Percentiles rank a stretch among this genome's conserved stretches.
These are phyloP conservation scores for Xanthoparmelia taractica DNA, from an alignment of 495 filamentous ascomycete genomes.

Conservation along the genomic window DNA sequence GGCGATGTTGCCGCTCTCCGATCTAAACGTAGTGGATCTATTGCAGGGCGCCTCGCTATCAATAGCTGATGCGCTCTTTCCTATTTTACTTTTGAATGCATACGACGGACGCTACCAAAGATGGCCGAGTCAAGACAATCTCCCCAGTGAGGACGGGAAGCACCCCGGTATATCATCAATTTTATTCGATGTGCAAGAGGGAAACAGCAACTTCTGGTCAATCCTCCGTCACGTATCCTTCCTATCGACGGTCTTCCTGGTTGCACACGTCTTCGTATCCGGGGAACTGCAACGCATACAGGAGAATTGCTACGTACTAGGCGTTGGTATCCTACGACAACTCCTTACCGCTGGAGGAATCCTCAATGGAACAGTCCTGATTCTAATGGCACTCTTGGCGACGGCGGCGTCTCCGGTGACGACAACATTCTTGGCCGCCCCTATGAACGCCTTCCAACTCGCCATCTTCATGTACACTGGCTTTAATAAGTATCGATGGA, in stretches of 20 bases:
- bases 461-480: conserved; percentile 6
- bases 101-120: conserved; percentile 1
- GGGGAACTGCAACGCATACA: conserved; percentile 11
- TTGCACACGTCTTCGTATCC: conserved; percentile 7
- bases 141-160: not conserved
- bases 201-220: conserved; percentile 5
- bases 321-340: not conserved
- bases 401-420: not conserved
- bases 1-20: conserved; percentile 1
- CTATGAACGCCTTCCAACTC: conserved; percentile 8
- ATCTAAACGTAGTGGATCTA: not conserved
- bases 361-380: not conserved
- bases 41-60: conserved; percentile 4
- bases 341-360: conserved; percentile 2
- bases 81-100: conserved; percentile 2
- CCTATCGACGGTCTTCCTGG: conserved; percentile 3
- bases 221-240: conserved; percentile 14
- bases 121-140: not conserved
- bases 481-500: conserved; percentile 1
- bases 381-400: conserved; percentile 3
- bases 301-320: conserved; percentile 19
- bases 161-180: not conserved
- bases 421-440: not conserved
- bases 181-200: not conserved
- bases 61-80: conserved; percentile 14